These are phyloP conservation scores for Ministeria vibrans DNA, from an alignment of 78 protist genomes.

Conservation along the genomic window DNA sequence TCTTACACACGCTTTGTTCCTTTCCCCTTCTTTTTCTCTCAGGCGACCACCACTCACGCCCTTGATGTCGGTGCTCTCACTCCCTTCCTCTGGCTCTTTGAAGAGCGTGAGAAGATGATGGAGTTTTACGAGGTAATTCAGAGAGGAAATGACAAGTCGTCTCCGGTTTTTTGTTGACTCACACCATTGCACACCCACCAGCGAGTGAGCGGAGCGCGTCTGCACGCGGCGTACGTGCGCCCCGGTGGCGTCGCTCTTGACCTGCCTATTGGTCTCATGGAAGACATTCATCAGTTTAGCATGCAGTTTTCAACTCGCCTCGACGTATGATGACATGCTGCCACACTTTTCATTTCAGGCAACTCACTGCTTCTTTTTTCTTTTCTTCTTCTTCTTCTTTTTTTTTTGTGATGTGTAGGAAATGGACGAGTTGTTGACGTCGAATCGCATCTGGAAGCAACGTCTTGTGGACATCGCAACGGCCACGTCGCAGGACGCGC, in stretches of 20 bases:
- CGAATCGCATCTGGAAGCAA: conserved; percentile 58
- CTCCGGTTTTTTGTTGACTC: neutral
- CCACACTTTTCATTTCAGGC: too few relatives aligned
- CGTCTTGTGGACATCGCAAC: conserved; percentile 37
- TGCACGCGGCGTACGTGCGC: conserved; percentile 53
- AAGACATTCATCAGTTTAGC: conserved; percentile 36
- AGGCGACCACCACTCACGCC: conserved; percentile 20
- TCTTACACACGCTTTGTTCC: neutral
- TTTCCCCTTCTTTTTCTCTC: neutral
- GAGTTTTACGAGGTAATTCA: conserved; percentile 13
- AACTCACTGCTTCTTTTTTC: too few relatives aligned
- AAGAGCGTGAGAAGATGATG: conserved; percentile 53
- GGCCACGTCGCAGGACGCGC: conserved; percentile 19
- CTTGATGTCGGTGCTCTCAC: conserved; percentile 52
- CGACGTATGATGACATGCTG: too few relatives aligned
- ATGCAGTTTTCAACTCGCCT: conserved; percentile 27
- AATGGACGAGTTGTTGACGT: conserved; percentile 46
- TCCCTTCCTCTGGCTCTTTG: conserved; percentile 41
- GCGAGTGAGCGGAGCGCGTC: conserved; percentile 51
- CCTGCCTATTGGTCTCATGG: conserved; percentile 34
- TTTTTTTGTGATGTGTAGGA: too few relatives aligned
- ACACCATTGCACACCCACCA: neutral
- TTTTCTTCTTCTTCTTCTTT: too few relatives aligned
- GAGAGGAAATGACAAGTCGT: neutral
- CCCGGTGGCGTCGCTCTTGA: conserved; percentile 44